Evolutionary conservation across 176 grass and related monocot genomes (phyloP).

Genomic region (Cymbopogon citratus): DNA sequence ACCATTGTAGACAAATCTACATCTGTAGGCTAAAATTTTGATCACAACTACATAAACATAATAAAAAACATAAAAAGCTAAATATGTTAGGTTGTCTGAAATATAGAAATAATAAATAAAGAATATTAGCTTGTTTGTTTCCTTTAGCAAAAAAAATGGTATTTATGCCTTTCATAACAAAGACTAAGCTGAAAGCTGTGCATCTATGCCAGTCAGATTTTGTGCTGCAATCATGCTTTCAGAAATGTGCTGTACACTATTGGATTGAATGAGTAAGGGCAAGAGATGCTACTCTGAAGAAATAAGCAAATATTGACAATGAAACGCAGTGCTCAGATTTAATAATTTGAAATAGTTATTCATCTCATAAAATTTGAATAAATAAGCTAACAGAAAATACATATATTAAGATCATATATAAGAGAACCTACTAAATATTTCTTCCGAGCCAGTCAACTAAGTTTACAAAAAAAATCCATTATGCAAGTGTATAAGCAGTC

Average conservation of each 20-base stretch:
- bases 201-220: not conserved
- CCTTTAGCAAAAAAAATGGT: not conserved
- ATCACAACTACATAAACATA: conserved; percentile 18
- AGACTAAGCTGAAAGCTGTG: not conserved
- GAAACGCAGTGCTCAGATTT: not conserved
- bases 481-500: not conserved
- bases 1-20: not conserved
- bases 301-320: not conserved
- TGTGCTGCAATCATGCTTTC: not conserved
- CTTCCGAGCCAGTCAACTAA: not conserved
- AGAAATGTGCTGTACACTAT: not conserved
- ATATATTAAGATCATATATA: not conserved
- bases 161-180: not conserved
- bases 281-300: conserved; percentile 8
- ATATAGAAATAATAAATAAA: conserved; percentile 16
- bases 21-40: not conserved
- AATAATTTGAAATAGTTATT: not conserved
- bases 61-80: not conserved
- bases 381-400: not conserved
- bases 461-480: not conserved
- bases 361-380: not conserved
- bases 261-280: conserved; percentile 11
- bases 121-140: not conserved
- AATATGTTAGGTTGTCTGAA: not conserved
- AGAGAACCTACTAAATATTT: not conserved